Conservation (phyloP, 2,329 filamentous ascomycete species). For the Ascochyta viciae-villosae region DNA sequence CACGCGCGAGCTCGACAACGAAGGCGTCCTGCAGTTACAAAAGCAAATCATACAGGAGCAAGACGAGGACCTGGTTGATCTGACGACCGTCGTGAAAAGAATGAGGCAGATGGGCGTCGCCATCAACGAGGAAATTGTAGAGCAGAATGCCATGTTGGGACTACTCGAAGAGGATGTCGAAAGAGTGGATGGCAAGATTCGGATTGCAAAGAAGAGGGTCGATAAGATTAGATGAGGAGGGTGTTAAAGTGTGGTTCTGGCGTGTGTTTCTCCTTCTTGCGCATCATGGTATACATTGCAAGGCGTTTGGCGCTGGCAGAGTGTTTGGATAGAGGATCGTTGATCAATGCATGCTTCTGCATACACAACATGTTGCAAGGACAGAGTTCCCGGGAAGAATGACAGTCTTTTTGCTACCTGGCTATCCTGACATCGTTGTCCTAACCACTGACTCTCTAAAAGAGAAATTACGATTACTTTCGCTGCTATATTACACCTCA, state of each 20-base stretch:
- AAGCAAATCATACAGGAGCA: slow-evolving; percentile 76
- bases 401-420: too few species aligned
- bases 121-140: slow-evolving; percentile 75
- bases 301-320: background rate
- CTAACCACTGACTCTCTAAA: too few species aligned
- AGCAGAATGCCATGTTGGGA: slow-evolving; percentile 71
- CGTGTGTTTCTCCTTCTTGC: slow-evolving; percentile 18
- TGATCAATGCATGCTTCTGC: too few species aligned
- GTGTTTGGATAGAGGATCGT: background rate
- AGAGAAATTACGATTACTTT: too few species aligned
- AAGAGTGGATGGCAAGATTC: slow-evolving; percentile 71
- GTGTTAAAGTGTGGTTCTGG: slow-evolving; percentile 53
- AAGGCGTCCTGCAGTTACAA: slow-evolving; percentile 76
- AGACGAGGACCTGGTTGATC: slow-evolving; percentile 72
- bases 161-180: slow-evolving; percentile 71
- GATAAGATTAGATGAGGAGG: slow-evolving; percentile 62
- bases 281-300: background rate
- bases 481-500: too few species aligned
- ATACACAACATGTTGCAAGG: too few species aligned
- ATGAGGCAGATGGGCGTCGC: slow-evolving; percentile 80
- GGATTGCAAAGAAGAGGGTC: slow-evolving; percentile 74
- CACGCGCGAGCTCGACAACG: slow-evolving; percentile 78
- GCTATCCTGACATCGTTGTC: too few species aligned
- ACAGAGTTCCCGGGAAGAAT: too few species aligned
- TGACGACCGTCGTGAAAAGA: slow-evolving; percentile 72